Conservation (phyloP, 768 basidiomycete genomes). For the Mycena rosella region DNA sequence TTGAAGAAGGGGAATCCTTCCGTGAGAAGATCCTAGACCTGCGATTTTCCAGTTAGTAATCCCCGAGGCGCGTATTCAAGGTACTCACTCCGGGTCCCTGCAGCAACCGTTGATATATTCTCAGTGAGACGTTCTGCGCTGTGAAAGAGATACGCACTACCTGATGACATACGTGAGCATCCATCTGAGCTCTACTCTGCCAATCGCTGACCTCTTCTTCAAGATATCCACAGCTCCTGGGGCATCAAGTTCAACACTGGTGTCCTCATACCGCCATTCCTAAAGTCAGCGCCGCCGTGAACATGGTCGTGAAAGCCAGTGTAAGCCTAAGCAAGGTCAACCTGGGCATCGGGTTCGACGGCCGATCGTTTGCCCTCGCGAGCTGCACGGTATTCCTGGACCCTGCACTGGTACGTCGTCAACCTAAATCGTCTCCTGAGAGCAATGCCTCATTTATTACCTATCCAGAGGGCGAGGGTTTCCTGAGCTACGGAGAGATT, state of each 20-base stretch:
- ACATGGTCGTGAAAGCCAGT: conserved; percentile 1
- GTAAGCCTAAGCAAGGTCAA: conserved; percentile 23
- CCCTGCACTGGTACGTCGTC: conserved; percentile 14
- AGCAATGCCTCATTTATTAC: not conserved
- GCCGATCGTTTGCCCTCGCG: conserved; percentile 18
- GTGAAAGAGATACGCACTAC: no score
- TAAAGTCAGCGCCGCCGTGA: conserved; percentile 8
- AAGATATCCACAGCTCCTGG: conserved; percentile 23
- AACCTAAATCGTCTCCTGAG: not conserved
- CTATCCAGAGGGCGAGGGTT: conserved; percentile 18
- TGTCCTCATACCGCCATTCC: conserved; percentile 19
- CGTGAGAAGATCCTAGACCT: no score
- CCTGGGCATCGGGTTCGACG: conserved; percentile 22
- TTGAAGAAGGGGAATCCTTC: no score
- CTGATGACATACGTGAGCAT: conserved; percentile 12
- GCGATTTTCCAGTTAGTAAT: no score
- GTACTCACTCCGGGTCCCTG: no score
- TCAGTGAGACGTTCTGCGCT: no score
- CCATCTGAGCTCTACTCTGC: not conserved
- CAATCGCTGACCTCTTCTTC: not conserved
- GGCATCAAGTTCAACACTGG: conserved; percentile 26
- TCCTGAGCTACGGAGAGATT: conserved; percentile 22
- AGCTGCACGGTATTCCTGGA: not conserved
- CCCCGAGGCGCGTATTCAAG: no score
- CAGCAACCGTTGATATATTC: no score